Percentiles rank a stretch among this genome's conserved stretches.
Evolutionary conservation across 2,329 filamentous ascomycete species (phyloP).

Genomic region (Paecilomyces sp.): DNA sequence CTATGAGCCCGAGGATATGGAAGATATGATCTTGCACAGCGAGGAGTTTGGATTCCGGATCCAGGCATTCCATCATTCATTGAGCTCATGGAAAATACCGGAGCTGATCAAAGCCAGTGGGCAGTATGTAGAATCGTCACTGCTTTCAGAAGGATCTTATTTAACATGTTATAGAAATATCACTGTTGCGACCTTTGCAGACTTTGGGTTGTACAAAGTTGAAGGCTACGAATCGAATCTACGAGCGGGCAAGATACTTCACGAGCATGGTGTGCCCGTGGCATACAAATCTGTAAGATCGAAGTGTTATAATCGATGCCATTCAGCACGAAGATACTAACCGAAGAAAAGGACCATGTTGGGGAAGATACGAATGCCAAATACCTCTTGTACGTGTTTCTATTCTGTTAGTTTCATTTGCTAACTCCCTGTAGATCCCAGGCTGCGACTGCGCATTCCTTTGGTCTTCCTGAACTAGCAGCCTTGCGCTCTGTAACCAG

Average conservation of each 20-base stretch:
- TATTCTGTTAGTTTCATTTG: constrained; percentile 48
- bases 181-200: constrained; percentile 56
- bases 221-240: constrained; percentile 60
- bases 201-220: constrained; percentile 67
- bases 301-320: neutral
- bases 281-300: constrained; percentile 54
- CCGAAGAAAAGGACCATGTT: constrained; percentile 22
- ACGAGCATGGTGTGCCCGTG: constrained; percentile 60
- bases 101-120: constrained; percentile 40
- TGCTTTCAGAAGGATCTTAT: constrained; percentile 50
- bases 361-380: constrained; percentile 30
- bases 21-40: constrained; percentile 62
- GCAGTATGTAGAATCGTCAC: constrained; percentile 1
- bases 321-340: neutral
- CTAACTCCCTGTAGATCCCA: constrained; percentile 55
- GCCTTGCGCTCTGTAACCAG: constrained; percentile 54
- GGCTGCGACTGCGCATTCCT: constrained; percentile 44
- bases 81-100: constrained; percentile 59
- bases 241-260: constrained; percentile 59
- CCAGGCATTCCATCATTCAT: constrained; percentile 63
- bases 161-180: constrained; percentile 48
- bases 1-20: constrained; percentile 62
- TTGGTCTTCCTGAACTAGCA: constrained; percentile 55
- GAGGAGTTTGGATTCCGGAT: constrained; percentile 65
- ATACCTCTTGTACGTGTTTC: constrained; percentile 27